Conservation (phyloP, 352 stramenopile genomes). For the Globisporangium viniferum region DNA sequence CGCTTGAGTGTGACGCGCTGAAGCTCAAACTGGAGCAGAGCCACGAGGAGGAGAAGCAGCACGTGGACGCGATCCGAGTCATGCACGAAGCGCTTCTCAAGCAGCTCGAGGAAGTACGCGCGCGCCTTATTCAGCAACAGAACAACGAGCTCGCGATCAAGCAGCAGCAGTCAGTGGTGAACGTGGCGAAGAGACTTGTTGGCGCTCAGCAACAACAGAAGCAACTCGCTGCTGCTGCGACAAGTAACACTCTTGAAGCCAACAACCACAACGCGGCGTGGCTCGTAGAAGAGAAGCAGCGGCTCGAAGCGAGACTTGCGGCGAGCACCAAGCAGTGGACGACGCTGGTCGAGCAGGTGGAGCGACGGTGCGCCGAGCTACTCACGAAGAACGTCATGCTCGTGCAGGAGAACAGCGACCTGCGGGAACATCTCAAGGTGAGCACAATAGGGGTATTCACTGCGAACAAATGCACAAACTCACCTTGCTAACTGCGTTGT, state of each 20-base stretch:
- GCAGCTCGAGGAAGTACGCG: slow-evolving; percentile 44
- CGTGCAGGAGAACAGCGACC: slow-evolving; percentile 50
- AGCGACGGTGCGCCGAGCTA: slow-evolving; percentile 54
- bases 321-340: slow-evolving; percentile 43
- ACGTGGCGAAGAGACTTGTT: background rate
- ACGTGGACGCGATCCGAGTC: slow-evolving; percentile 20
- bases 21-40: slow-evolving; percentile 14
- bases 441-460: background rate
- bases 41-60: slow-evolving; percentile 8
- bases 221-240: background rate
- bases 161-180: slow-evolving; percentile 10
- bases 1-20: slow-evolving; percentile 1
- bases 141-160: slow-evolving; percentile 9
- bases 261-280: background rate
- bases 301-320: slow-evolving; percentile 35
- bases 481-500: background rate
- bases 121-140: slow-evolving; percentile 21
- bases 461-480: background rate
- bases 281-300: slow-evolving; percentile 21
- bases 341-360: slow-evolving; percentile 42
- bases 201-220: background rate
- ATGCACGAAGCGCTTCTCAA: slow-evolving; percentile 43
- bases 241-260: background rate
- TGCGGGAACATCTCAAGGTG: slow-evolving; percentile 37
- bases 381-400: slow-evolving; percentile 77